phyloP scores from a whole-genome alignment of 805 yeast genomes.

The Kuraishia hungarica region DNA sequence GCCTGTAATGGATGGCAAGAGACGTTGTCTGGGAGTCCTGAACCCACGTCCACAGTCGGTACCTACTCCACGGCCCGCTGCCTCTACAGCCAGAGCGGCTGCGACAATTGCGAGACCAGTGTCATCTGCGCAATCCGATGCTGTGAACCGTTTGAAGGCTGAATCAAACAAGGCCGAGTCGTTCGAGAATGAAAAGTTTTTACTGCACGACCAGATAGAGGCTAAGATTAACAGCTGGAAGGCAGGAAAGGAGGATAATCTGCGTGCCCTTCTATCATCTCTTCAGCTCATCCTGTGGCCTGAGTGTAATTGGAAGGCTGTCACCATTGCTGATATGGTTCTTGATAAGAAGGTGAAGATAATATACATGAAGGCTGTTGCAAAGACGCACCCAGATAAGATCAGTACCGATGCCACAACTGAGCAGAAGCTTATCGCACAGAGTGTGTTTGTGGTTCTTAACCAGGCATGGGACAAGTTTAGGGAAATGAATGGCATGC shows the following conservation, averaged over 20 bases:
- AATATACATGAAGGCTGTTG: conserved; percentile 72
- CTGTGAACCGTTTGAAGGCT: conserved; percentile 41
- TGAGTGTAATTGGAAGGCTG: conserved; percentile 54
- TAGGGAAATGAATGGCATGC: conserved; percentile 46
- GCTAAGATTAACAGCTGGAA: conserved; percentile 54
- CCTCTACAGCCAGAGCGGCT: conserved; percentile 6
- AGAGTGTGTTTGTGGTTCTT: conserved; percentile 72
- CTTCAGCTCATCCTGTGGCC: conserved; percentile 65
- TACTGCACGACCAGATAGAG: conserved; percentile 56
- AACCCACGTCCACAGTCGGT: conserved; percentile 37
- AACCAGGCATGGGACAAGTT: conserved; percentile 89
- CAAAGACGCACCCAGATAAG: conserved; percentile 81
- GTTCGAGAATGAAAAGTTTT: conserved; percentile 49
- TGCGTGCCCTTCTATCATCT: conserved; percentile 68
- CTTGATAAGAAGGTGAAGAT: conserved; percentile 86
- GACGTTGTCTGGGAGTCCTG: conserved; percentile 63
- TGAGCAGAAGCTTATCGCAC: conserved; percentile 78
- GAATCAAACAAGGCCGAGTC: conserved; percentile 35
- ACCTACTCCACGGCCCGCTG: conserved; percentile 15
- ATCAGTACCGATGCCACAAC: conserved; percentile 46
- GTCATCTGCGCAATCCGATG: conserved; percentile 22
- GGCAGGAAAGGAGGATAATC: conserved; percentile 67
- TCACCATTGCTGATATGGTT: conserved; percentile 68
- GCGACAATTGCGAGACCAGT: conserved; percentile 13
- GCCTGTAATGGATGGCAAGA: conserved; percentile 67